Evolutionary conservation across 352 stramenopile species (phyloP).

Genomic region (Salisapilia sapeloensis): DNA sequence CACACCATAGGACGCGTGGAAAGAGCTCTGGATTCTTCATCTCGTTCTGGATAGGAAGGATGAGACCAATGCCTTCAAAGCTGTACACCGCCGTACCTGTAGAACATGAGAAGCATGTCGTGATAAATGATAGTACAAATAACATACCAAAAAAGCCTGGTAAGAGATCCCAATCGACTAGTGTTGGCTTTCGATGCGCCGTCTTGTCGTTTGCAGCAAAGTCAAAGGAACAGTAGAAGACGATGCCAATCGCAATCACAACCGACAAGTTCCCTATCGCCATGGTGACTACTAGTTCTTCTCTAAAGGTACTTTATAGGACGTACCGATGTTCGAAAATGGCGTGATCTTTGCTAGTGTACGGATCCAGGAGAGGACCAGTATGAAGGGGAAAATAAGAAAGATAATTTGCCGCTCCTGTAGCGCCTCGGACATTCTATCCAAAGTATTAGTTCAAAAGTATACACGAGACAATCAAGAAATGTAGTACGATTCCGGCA

Average conservation of each 20-base stretch:
- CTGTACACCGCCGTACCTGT: conserved; percentile 63
- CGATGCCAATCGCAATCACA: conserved; percentile 45
- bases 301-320: not conserved
- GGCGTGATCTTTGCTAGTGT: conserved; percentile 57
- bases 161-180: conserved; percentile 18
- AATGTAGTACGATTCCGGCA: conserved; percentile 26
- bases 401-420: conserved; percentile 68
- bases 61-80: conserved; percentile 63
- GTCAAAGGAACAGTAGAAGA: conserved; percentile 66
- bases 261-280: conserved; percentile 40
- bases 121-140: not conserved
- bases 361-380: conserved; percentile 62
- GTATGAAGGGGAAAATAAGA: conserved; percentile 43
- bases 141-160: conserved; percentile 42
- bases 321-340: conserved; percentile 47
- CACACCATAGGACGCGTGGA: conserved; percentile 24
- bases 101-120: too few relatives aligned
- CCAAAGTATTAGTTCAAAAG: conserved; percentile 1
- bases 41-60: conserved; percentile 65
- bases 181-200: conserved; percentile 6
- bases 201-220: conserved; percentile 24
- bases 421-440: conserved; percentile 28
- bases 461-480: conserved; percentile 1
- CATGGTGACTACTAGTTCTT: not conserved
- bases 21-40: conserved; percentile 43